Conservation (phyloP, 495 filamentous ascomycete genomes). For the Penicillium turbatum region DNA sequence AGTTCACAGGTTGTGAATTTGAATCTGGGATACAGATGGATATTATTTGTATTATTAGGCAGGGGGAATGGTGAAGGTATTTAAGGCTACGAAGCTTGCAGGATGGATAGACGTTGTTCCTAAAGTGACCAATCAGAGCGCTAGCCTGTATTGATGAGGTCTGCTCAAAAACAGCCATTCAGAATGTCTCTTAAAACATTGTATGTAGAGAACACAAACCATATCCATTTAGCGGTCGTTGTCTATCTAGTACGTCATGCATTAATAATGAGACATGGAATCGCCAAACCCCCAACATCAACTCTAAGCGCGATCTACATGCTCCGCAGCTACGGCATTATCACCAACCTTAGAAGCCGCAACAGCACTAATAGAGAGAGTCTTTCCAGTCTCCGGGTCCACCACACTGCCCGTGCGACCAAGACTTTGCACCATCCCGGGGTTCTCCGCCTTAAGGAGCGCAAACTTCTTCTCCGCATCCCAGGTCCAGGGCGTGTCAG, state of each 20-base stretch:
- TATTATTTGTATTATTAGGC: neutral
- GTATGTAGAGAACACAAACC: too few relatives aligned
- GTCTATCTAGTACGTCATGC: neutral
- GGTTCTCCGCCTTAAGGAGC: conserved; percentile 50
- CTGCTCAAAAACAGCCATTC: neutral
- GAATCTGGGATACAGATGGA: neutral
- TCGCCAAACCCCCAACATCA: neutral
- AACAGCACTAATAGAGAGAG: conserved; percentile 11
- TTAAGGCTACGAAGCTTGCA: neutral
- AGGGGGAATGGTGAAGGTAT: neutral
- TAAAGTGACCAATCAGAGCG: conserved; percentile 32
- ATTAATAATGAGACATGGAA: neutral
- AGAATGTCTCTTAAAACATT: too few relatives aligned
- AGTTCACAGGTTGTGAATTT: neutral
- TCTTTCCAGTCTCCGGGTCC: conserved; percentile 44
- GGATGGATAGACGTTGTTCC: conserved; percentile 15
- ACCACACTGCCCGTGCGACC: conserved; percentile 45
- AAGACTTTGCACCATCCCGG: conserved; percentile 41
- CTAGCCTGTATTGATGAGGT: too few relatives aligned
- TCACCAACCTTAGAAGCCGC: conserved; percentile 15
- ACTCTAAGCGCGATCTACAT: conserved; percentile 23
- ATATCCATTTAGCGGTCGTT: neutral
- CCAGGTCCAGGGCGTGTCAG: conserved; percentile 56
- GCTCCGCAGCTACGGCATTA: conserved; percentile 18
- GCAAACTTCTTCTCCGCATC: conserved; percentile 59